Base-by-base conservation (phyloP, 306 rosid species). In the Cicer chorassanicum region DNA sequence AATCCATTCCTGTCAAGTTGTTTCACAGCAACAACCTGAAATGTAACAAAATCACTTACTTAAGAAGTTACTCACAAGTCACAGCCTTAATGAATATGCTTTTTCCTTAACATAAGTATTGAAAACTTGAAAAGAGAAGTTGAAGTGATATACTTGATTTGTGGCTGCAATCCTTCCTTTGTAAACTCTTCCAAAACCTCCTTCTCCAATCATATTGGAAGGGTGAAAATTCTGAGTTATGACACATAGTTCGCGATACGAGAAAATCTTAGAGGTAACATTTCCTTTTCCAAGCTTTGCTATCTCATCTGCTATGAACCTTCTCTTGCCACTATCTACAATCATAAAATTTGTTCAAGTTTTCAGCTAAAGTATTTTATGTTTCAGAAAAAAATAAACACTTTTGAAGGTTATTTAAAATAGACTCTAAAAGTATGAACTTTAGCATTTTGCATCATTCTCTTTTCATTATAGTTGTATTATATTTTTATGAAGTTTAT, bases 1-100 rank as follows among this genome's bases (percentile, higher is more conserved):
- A 89, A 93, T 7, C 98, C 98, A 91, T 91, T 91, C 80, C 97
- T 89, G 87, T 93, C 98, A 19, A 91, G 93, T 80, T 91, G 93
- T 86, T 93, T 93, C 74, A 93, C 97, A 24, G 97, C 98, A 75
- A 91, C 91, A 44, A 78, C 82, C 98, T 93, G 79, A 44, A 63
- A 61, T 10, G 29, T 6, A 55, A 76, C 43, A 73, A 19, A 65
- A 4, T 4, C 36, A 44, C 15, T 34, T 15, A 71, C n/a, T 43
- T 75, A 21, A n/a, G 14, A 13, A 19, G 61, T 21, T 51, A 70
- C 14, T 15, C 39, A 46, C 11, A 74, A 55, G 15, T 14, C 50
- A 82, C 48, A 70, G 4, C n/a, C 56, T 50, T 50, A 50, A 50
- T 41, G 7, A 41, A 9, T 41, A 41, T 8, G 49, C 9, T 59